phyloP scores from a whole-genome alignment of 257 asterid genomes.

The Paulownia fortunei region DNA sequence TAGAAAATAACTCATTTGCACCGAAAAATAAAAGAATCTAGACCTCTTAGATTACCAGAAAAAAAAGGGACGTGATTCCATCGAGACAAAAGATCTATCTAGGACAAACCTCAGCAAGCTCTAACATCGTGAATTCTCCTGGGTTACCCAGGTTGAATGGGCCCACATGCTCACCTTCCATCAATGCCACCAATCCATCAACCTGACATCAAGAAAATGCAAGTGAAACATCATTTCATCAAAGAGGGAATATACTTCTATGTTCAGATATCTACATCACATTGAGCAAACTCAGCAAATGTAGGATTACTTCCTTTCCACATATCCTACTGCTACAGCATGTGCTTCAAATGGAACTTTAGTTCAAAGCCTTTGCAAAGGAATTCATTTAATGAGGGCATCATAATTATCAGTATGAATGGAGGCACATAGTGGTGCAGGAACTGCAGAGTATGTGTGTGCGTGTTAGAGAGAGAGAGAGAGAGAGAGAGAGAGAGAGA shows the following conservation, averaged over 20 bases:
- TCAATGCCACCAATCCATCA: slow-evolving; percentile 58
- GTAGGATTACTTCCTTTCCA: not conserved
- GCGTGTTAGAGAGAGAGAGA: no score
- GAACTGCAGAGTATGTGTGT: not conserved
- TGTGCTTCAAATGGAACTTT: not conserved
- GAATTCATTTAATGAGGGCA: not conserved
- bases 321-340: not conserved
- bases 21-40: not conserved
- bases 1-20: slow-evolving; percentile 3
- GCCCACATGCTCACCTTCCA: slow-evolving; percentile 70
- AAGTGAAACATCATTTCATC: not conserved
- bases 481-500: no score
- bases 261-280: not conserved
- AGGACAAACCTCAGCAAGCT: slow-evolving; percentile 63
- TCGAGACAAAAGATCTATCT: no score
- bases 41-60: no score
- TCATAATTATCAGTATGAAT: not conserved
- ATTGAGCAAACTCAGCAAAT: not conserved
- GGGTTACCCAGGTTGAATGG: slow-evolving; percentile 70
- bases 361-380: not conserved
- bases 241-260: not conserved
- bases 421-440: not conserved
- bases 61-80: no score
- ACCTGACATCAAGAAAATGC: slow-evolving; percentile 38
- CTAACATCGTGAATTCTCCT: slow-evolving; percentile 70